phyloP scores from a whole-genome alignment of 257 asterid genomes.

The Voacanga thouarsii region DNA sequence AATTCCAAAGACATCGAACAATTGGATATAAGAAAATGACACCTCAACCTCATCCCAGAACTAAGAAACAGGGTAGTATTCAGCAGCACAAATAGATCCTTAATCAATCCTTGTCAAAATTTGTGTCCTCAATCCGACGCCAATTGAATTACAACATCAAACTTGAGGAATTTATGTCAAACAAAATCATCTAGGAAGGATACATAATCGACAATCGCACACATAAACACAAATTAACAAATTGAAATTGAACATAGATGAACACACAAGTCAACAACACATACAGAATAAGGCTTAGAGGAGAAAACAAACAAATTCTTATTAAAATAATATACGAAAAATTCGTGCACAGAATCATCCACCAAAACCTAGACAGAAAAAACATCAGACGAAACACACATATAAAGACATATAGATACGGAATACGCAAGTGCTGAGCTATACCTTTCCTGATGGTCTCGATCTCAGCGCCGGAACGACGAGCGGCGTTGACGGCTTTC shows the following conservation, averaged over 20 bases:
- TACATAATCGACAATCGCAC: background rate
- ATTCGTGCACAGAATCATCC: background rate
- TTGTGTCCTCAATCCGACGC: background rate
- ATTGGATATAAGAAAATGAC: background rate
- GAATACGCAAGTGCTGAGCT: background rate
- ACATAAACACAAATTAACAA: background rate
- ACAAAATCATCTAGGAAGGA: background rate
- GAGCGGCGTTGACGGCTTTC: conserved; percentile 97
- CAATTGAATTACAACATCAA: background rate
- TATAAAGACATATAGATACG: background rate
- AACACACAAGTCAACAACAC: background rate
- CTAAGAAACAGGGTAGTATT: background rate
- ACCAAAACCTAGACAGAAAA: background rate
- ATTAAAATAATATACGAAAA: background rate
- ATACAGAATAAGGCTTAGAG: background rate
- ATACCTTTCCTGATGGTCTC: conserved; percentile 75
- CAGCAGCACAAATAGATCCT: background rate
- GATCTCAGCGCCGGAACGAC: conserved; percentile 92
- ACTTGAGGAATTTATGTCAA: background rate
- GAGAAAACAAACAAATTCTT: background rate
- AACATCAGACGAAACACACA: background rate
- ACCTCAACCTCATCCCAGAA: background rate
- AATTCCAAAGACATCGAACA: background rate
- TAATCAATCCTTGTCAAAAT: background rate
- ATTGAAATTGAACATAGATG: background rate